Percentiles rank a stretch among this genome's conserved stretches.
These are phyloP conservation scores for Silene noctiflora DNA, from an alignment of 179 eudicot species.

Conservation along the genomic window DNA sequence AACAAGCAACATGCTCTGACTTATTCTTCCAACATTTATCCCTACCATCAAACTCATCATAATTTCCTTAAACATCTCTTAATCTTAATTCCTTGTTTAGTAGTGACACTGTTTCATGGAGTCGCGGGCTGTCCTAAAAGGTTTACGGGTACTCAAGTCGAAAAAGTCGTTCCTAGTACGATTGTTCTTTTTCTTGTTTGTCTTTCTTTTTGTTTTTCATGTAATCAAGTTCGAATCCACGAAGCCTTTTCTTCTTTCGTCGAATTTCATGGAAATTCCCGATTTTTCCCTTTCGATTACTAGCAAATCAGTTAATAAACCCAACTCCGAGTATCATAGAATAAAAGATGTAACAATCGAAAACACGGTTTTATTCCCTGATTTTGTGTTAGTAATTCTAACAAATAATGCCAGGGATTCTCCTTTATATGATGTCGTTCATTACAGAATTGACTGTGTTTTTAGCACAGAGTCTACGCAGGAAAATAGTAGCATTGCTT, in stretches of 20 bases:
- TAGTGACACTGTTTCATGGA: slow-evolving; percentile 2
- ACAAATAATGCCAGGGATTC: slow-evolving; percentile 9
- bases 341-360: slow-evolving; percentile 32
- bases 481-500: slow-evolving; percentile 3
- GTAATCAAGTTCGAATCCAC: slow-evolving; percentile 16
- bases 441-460: slow-evolving; percentile 45
- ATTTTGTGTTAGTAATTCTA: slow-evolving; percentile 53
- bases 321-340: not conserved
- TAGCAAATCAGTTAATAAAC: slow-evolving; percentile 16
- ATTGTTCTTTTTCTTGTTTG: slow-evolving; percentile 16
- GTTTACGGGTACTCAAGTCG: slow-evolving; percentile 5
- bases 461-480: slow-evolving; percentile 10
- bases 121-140: slow-evolving; percentile 10
- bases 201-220: slow-evolving; percentile 24
- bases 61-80: not conserved
- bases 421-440: slow-evolving; percentile 12
- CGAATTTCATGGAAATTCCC: slow-evolving; percentile 12
- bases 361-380: slow-evolving; percentile 58
- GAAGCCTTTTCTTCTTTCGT: slow-evolving; percentile 14
- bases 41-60: not conserved
- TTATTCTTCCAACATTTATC: not conserved
- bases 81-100: not conserved
- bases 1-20: not conserved
- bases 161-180: slow-evolving; percentile 3
- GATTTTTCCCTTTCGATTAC: slow-evolving; percentile 14